Evolutionary conservation across 176 grass and related monocot genomes (phyloP).

Genomic region (Triticum timopheevii): DNA sequence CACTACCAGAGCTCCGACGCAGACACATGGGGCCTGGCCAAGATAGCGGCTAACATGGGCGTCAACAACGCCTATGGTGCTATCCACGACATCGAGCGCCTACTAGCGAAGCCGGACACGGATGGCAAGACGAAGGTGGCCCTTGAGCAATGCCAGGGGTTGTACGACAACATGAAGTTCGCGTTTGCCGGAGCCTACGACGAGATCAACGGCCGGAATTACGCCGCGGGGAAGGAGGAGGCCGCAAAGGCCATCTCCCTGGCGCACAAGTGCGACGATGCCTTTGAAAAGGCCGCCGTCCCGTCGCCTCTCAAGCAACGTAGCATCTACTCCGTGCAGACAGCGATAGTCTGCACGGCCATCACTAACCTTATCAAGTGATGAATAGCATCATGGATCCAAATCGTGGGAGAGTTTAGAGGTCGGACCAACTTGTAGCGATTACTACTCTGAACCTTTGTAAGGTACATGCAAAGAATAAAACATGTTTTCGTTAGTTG

Average conservation of each 20-base stretch:
- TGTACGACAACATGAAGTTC: neutral
- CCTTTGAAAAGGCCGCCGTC: neutral
- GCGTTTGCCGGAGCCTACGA: neutral
- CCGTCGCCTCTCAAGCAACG: neutral
- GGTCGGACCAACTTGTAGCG: neutral
- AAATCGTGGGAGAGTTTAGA: neutral
- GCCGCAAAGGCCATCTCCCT: neutral
- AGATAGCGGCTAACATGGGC: neutral
- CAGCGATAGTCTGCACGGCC: neutral
- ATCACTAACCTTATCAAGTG: constrained; percentile 35
- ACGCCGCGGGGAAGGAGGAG: neutral
- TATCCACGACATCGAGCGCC: neutral
- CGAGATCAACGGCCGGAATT: neutral
- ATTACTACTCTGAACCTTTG: neutral
- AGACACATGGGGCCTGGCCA: neutral
- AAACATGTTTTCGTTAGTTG: too few relatives aligned
- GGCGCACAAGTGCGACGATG: neutral
- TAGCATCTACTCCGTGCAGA: neutral
- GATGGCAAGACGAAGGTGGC: neutral
- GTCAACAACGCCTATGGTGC: neutral
- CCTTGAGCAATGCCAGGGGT: neutral
- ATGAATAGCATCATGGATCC: neutral
- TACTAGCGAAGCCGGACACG: neutral
- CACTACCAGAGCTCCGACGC: neutral
- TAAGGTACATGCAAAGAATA: too few relatives aligned